Base-by-base conservation (phyloP, 2,329 filamentous ascomycete species). In the Thielaviopsis cerberus region DNA sequence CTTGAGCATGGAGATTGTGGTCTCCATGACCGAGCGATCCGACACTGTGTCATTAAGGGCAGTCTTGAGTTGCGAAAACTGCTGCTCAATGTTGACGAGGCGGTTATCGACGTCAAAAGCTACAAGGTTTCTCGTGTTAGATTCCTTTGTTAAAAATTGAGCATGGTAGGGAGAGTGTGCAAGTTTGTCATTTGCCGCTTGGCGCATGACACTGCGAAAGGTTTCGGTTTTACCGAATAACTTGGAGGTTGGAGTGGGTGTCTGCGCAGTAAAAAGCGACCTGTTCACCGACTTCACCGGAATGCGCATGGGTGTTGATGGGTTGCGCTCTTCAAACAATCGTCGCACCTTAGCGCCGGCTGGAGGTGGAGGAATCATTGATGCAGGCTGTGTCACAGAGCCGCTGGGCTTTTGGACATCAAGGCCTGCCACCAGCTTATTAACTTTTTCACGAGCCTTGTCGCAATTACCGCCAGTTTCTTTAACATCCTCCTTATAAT, bases 61-160 rank as follows among this genome's bases (percentile, higher is more conserved):
- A 59, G 83, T 77, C 65, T 85, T 84, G 62, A 97, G 75, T 60
- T 78, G 74, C 53, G 78, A 76, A 66, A 88, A 88, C 65, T 91
- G 77, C 20, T 76, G 74, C 65, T 94, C 87, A 71, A 96, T 83
- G 61, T 82, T 78, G 62, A 83, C 82, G 63, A 96, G 78, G 30
- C 84, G 81, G 61, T 80, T 80, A 64, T 89, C 83, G 63, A 89
- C 81, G 68, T 96, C 88, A 78, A 85, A 91, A 65, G 79, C 85
- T 87, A 78, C 62, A 70, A 74, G 79, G 34, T 68, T 70, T 64
- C 73, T 76, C 63, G 78, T 72, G 76, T 87, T 84, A 82, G 89
- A 88, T 75, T 81, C 71, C 72, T 79, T 82, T 62, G 77, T 82
- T 65, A 88, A 73, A 73, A 75, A 87, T 1, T 66, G 65, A 15